These are phyloP conservation scores for Aristolochia californica DNA, from an alignment of 164 flowering plant species.

Conservation along the genomic window DNA sequence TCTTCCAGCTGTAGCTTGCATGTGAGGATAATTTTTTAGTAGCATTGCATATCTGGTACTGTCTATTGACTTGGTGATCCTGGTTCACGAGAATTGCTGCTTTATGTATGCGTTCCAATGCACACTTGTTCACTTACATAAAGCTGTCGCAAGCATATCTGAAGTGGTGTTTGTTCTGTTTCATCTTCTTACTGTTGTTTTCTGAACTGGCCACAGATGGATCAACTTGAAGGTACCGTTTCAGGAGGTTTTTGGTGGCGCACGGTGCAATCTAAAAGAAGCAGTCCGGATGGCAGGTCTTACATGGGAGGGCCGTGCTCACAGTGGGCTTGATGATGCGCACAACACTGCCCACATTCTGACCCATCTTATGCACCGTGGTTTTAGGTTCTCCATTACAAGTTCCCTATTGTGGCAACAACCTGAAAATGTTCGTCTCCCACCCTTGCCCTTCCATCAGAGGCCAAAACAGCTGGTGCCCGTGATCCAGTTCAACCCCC, in stretches of 20 bases:
- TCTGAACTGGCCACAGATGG: conserved; percentile 46
- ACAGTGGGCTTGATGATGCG: conserved; percentile 96
- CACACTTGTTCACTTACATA: no score
- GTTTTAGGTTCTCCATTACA: conserved; percentile 75
- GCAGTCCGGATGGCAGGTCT: conserved; percentile 90
- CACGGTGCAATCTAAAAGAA: conserved; percentile 78
- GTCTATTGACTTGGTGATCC: no score
- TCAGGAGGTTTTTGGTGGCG: conserved; percentile 69
- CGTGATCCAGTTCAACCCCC: conserved; percentile 29
- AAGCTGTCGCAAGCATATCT: no score
- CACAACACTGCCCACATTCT: conserved; percentile 89
- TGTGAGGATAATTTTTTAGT: no score
- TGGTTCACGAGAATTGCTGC: no score
- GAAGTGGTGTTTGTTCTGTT: no score
- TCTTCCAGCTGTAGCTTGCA: no score
- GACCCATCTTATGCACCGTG: conserved; percentile 56
- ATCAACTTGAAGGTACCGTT: conserved; percentile 90
- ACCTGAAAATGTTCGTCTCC: conserved; percentile 11
- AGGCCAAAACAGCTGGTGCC: conserved; percentile 24
- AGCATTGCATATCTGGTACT: no score
- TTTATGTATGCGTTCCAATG: no score
- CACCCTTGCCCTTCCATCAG: conserved; percentile 2
- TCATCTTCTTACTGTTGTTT: not conserved
- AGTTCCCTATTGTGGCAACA: conserved; percentile 55
- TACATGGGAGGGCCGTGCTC: conserved; percentile 93